A percentile compares a stretch with the other conserved stretches of the same genome.
These are phyloP conservation scores for Lobulomyces angularis DNA, from an alignment of 192 early-diverging fungal genomes.

Conservation along the genomic window DNA sequence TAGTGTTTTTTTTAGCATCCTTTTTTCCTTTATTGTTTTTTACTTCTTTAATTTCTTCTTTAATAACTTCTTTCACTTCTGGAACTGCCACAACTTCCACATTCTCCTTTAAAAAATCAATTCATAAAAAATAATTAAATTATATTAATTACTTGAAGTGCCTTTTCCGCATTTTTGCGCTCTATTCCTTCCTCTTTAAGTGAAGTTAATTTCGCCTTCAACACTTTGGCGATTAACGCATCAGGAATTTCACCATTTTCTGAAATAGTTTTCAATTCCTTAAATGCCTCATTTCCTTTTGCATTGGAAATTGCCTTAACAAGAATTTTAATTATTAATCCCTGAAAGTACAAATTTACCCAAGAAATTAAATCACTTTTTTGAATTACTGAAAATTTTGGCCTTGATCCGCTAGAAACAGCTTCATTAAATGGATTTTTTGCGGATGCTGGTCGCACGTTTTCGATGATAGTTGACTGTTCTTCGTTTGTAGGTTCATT, in stretches of 20 bases:
- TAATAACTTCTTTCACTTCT: conserved; percentile 4
- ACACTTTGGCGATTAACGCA: conserved; percentile 18
- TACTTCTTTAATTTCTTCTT: conserved; percentile 19
- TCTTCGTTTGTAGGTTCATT: conserved; percentile 4
- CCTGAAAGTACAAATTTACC: conserved; percentile 14
- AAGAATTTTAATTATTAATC: neutral
- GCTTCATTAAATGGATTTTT: conserved; percentile 8
- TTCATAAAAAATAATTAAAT: neutral
- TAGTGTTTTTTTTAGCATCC: conserved; percentile 13
- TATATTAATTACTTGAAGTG: conserved; percentile 2
- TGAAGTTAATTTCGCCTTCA: conserved; percentile 23
- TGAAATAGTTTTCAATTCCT: conserved; percentile 19
- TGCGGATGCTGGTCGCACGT: neutral
- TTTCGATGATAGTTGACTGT: neutral
- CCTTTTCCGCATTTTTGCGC: conserved; percentile 16
- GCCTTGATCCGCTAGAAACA: conserved; percentile 23
- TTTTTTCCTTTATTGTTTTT: conserved; percentile 11
- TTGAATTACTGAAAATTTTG: conserved; percentile 21
- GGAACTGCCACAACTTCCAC: conserved; percentile 7
- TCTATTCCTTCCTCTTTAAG: conserved; percentile 41
- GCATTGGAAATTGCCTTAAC: conserved; percentile 7
- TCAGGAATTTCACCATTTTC: conserved; percentile 21
- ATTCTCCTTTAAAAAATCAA: conserved; percentile 1
- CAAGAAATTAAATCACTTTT: conserved; percentile 24
- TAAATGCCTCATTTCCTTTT: conserved; percentile 20